Conservation (phyloP, 257 asterid genomes). For the Solanum appendiculatum region DNA sequence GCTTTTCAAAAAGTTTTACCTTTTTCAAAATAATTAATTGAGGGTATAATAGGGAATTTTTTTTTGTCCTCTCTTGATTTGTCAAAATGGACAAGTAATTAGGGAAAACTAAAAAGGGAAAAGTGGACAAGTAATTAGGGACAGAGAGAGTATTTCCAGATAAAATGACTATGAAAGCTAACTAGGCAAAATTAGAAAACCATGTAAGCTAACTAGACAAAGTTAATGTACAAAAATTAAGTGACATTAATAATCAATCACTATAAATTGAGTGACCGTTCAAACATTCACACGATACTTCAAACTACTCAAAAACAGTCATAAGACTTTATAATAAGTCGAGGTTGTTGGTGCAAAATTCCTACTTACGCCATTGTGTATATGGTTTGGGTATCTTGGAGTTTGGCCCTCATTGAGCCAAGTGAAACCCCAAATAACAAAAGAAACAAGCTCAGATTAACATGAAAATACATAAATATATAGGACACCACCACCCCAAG, state of each 20-base stretch:
- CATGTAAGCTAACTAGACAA: no score
- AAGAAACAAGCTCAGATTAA: constrained; percentile 14
- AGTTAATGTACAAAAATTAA: no score
- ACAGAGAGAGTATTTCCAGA: no score
- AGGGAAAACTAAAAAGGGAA: no score
- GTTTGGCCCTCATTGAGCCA: constrained; percentile 43
- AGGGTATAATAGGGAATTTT: no score
- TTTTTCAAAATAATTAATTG: no score
- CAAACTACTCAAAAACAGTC: not conserved
- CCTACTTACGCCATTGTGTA: not conserved
- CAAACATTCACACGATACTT: not conserved
- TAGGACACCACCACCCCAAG: not conserved
- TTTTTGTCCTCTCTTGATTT: no score
- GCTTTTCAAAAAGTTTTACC: no score
- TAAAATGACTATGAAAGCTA: no score
- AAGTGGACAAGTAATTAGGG: no score
- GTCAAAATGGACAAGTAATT: no score
- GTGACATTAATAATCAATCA: not conserved
- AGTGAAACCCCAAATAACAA: constrained; percentile 22
- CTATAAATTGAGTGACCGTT: not conserved
- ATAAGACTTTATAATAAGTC: not conserved
- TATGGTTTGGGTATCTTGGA: constrained; percentile 13
- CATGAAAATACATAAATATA: not conserved
- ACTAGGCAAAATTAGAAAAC: no score
- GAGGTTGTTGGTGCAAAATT: not conserved